phyloP scores from a whole-genome alignment of 2,329 filamentous ascomycete species.

The Cordyceps fumosorosea region DNA sequence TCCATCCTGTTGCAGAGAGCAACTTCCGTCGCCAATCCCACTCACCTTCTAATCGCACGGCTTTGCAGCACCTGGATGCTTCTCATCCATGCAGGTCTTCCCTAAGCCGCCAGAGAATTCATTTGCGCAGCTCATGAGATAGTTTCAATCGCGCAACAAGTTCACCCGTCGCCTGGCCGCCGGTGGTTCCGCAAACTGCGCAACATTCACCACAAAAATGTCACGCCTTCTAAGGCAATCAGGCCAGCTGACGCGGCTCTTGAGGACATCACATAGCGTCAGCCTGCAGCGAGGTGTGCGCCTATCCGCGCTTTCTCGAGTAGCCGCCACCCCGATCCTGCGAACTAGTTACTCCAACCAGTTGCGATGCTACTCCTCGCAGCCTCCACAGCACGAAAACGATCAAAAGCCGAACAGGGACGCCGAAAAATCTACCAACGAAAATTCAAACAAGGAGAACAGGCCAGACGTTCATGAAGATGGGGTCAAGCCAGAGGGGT shows the following conservation, averaged over 20 bases:
- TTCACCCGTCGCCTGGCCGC: constrained; percentile 19
- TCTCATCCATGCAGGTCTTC: background rate
- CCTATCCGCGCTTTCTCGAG: constrained; percentile 24
- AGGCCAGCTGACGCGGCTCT: constrained; percentile 58
- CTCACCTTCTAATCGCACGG: background rate
- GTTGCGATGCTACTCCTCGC: constrained; percentile 32
- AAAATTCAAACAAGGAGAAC: constrained; percentile 18
- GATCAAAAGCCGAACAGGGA: constrained; percentile 23
- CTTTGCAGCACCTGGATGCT: background rate
- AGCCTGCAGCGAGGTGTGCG: constrained; percentile 41
- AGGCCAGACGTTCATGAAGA: constrained; percentile 15
- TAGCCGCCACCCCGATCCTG: constrained; percentile 28
- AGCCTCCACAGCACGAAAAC: constrained; percentile 32
- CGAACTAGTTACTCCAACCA: constrained; percentile 27
- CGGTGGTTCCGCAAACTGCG: constrained; percentile 30
- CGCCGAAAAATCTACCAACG: constrained; percentile 19
- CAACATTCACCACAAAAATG: constrained; percentile 41
- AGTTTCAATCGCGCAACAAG: constrained; percentile 19
- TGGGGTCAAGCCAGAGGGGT: constrained; percentile 20
- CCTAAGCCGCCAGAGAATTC: constrained; percentile 15
- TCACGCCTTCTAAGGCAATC: constrained; percentile 60
- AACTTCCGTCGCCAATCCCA: constrained; percentile 7
- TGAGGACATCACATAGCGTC: constrained; percentile 48
- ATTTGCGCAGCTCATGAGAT: constrained; percentile 27
- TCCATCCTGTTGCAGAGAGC: background rate